These are phyloP conservation scores for Lactarius pseudohatsudake DNA, from an alignment of 768 basidiomycete genomes.

Conservation along the genomic window DNA sequence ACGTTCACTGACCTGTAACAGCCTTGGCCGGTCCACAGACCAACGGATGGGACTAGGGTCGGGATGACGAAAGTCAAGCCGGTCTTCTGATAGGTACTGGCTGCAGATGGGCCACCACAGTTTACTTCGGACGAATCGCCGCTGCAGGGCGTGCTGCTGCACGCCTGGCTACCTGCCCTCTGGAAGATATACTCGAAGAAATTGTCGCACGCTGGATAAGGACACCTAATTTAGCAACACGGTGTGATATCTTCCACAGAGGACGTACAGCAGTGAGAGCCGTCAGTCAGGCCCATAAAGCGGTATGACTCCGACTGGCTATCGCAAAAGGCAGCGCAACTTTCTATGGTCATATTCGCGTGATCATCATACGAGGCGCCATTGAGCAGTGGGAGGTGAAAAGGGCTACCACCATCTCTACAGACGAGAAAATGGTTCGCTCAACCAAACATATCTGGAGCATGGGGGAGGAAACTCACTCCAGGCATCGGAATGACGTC, in stretches of 20 bases:
- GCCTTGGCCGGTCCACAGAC: neutral
- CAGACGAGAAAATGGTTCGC: neutral
- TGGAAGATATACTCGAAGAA: conserved; percentile 47
- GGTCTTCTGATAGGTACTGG: conserved; percentile 57
- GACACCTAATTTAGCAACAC: too few relatives aligned
- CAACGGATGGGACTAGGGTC: neutral
- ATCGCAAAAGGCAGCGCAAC: conserved; percentile 46
- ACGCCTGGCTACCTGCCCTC: conserved; percentile 43
- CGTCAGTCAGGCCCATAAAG: conserved; percentile 71
- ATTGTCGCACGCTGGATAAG: conserved; percentile 3
- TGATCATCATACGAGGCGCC: conserved; percentile 47
- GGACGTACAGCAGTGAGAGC: conserved; percentile 55
- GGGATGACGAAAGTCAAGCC: conserved; percentile 41
- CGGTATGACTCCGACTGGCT: conserved; percentile 41
- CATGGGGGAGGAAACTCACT: neutral
- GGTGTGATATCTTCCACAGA: too few relatives aligned
- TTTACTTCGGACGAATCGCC: conserved; percentile 63
- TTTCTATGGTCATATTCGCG: conserved; percentile 59
- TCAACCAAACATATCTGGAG: too few relatives aligned
- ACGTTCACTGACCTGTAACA: neutral
- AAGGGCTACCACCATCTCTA: neutral
- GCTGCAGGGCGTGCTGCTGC: conserved; percentile 54
- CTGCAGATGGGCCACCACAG: conserved; percentile 43
- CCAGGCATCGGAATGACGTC: neutral
- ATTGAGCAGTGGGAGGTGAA: conserved; percentile 42